Evolutionary conservation across 805 yeast species (phyloP), one percentile per base, ranked within the genome.

Genomic region (Teunomyces barrocoloradensis): DNA sequence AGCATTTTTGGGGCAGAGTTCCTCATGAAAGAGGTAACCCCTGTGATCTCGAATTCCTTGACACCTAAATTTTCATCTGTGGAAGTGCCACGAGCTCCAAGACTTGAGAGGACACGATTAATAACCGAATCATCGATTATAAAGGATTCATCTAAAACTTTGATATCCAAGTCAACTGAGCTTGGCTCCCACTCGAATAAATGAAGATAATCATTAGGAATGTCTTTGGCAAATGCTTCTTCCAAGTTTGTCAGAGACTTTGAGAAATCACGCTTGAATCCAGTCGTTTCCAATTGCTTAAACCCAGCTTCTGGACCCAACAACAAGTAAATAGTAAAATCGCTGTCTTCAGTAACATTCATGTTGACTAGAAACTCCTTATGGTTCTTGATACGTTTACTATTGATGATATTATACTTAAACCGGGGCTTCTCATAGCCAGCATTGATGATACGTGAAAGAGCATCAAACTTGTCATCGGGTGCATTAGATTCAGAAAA

Each of bases 21-120:
- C 17, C 76, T 74, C 54, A 71, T 65, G 47, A 76, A 79, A 0
- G 86, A 78, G 0, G 83, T 74, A 49, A 77, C 75, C 5, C 76
- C 77, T 0, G 86, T 80, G 9, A 81, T 45, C 52, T 78, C 84
- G 37, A 63, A 59, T n/a, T 58, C 57, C 11, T 52, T 55, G 7
- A 42, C 46, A 12, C 27, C 17, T 15, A 33, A 36, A 32, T 23
- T 38, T 21, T 1, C 37, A 6, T 11, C 36, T 30, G 3, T 35
- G 43, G 5, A 40, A 40, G 36, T 43, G 43, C 44, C 49, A 58
- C 55, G 28, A 53, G 50, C 2, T 63, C 74, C 34, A 10, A 54
- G 46, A 1, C 69, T 63, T 2, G 63, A 65, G 12, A 71, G 42
- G 2, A 61, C 59, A 29, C 74, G 51, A 29, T 55, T 46, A 23